These are phyloP conservation scores for Nigrospora sphaerica DNA, from an alignment of 2,329 filamentous ascomycete genomes.

Conservation along the genomic window DNA sequence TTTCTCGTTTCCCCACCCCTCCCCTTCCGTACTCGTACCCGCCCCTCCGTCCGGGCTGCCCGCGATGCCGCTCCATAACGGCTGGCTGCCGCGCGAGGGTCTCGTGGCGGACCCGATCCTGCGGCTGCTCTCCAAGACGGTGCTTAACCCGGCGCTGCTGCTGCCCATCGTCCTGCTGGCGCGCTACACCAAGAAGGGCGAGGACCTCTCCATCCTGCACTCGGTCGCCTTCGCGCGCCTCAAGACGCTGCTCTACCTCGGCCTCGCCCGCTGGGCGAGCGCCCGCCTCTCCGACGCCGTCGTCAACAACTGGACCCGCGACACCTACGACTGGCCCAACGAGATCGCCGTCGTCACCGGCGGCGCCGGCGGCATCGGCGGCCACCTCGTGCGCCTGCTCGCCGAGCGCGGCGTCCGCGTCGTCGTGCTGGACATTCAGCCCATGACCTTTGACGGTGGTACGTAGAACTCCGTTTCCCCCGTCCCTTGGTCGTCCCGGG, in stretches of 20 bases:
- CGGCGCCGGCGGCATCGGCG: slow-evolving; percentile 68
- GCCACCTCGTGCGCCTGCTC: slow-evolving; percentile 56
- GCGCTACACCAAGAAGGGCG: slow-evolving; percentile 56
- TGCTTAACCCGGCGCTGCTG: slow-evolving; percentile 57
- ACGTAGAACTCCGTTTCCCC: background rate
- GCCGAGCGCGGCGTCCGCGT: slow-evolving; percentile 59
- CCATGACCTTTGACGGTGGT: slow-evolving; percentile 20
- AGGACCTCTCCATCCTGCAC: slow-evolving; percentile 44
- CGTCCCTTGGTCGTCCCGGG: no score
- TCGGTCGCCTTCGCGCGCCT: slow-evolving; percentile 44
- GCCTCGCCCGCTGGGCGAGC: slow-evolving; percentile 40
- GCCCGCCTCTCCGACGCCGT: slow-evolving; percentile 42
- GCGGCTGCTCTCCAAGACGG: slow-evolving; percentile 49
- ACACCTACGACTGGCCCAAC: slow-evolving; percentile 56
- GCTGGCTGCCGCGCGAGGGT: slow-evolving; percentile 47
- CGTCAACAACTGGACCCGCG: slow-evolving; percentile 41
- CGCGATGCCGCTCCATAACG: slow-evolving; percentile 40
- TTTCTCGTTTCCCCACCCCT: no score
- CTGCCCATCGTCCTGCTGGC: slow-evolving; percentile 57
- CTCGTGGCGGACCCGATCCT: slow-evolving; percentile 55
- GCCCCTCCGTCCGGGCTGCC: background rate
- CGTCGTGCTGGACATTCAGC: slow-evolving; percentile 64
- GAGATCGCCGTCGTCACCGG: slow-evolving; percentile 72
- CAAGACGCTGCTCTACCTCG: slow-evolving; percentile 44
- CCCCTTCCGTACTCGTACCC: no score